phyloP scores from a whole-genome alignment of 2,329 filamentous ascomycete genomes.

The Fusarium sp. region DNA sequence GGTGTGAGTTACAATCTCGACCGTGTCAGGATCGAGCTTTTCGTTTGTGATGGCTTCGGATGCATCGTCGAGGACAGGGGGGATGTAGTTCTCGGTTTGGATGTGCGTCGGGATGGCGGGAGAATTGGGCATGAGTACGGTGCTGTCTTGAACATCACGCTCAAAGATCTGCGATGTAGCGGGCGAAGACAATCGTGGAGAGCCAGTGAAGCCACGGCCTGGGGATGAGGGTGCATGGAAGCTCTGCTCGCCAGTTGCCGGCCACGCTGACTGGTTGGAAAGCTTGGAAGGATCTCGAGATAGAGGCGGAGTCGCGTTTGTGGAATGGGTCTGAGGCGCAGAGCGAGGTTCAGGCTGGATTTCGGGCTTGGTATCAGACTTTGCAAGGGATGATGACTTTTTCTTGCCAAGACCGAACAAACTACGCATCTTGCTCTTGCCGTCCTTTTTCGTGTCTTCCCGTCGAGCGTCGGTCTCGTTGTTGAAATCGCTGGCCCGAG shows the following conservation, averaged over 20 bases:
- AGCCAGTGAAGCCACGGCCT: slow-evolving; percentile 71
- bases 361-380: slow-evolving; percentile 26
- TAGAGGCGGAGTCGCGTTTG: slow-evolving; percentile 48
- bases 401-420: slow-evolving; percentile 71
- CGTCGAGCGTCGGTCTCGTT: slow-evolving; percentile 43
- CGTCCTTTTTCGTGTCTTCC: slow-evolving; percentile 37
- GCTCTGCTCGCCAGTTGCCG: slow-evolving; percentile 54
- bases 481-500: slow-evolving; percentile 55
- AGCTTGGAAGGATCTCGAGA: slow-evolving; percentile 50
- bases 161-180: slow-evolving; percentile 88
- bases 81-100: slow-evolving; percentile 92
- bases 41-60: slow-evolving; percentile 91
- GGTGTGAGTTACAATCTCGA: slow-evolving; percentile 90
- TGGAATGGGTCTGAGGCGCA: slow-evolving; percentile 47
- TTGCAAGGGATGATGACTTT: slow-evolving; percentile 50
- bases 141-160: slow-evolving; percentile 88
- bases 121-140: slow-evolving; percentile 72
- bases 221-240: slow-evolving; percentile 69
- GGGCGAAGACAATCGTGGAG: slow-evolving; percentile 80
- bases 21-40: slow-evolving; percentile 83
- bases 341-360: slow-evolving; percentile 25
- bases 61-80: slow-evolving; percentile 88
- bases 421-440: slow-evolving; percentile 62
- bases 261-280: slow-evolving; percentile 53
- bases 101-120: slow-evolving; percentile 94